Conservation (phyloP, 2,329 filamentous ascomycete genomes). For the Cercospora nicotianae region DNA sequence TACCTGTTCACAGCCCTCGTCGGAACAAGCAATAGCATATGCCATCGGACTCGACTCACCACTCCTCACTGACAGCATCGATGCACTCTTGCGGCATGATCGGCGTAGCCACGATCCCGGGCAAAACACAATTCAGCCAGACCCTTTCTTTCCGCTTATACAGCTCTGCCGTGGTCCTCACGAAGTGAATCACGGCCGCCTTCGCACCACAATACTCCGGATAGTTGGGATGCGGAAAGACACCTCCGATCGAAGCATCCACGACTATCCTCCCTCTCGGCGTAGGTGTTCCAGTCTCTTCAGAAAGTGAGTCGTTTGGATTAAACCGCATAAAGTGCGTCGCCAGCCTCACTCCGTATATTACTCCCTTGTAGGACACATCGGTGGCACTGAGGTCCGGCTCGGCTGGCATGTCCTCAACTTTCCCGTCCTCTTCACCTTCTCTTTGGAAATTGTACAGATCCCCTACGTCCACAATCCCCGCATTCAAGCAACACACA, state of each 20-base stretch:
- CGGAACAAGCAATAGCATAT: neutral
- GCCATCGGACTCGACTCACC: neutral
- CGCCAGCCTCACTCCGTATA: conserved; percentile 53
- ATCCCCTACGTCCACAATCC: conserved; percentile 50
- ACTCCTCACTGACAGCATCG: conserved; percentile 17
- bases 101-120: conserved; percentile 49
- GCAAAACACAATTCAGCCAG: conserved; percentile 50
- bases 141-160: conserved; percentile 35
- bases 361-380: conserved; percentile 53
- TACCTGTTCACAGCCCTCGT: neutral
- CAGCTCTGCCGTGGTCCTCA: conserved; percentile 43
- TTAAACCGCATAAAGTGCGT: conserved; percentile 58
- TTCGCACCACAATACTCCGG: conserved; percentile 56
- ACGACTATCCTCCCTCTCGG: conserved; percentile 10
- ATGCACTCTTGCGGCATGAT: conserved; percentile 50
- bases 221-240: conserved; percentile 48
- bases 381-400: conserved; percentile 51
- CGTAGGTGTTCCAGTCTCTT: neutral
- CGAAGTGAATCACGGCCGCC: conserved; percentile 48
- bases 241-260: conserved; percentile 41
- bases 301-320: conserved; percentile 22
- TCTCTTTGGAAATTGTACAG: conserved; percentile 43
- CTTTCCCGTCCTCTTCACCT: neutral
- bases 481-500: conserved; percentile 53
- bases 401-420: conserved; percentile 43